phyloP scores from a whole-genome alignment of 1,139 yeast species.

The Blastobotrys proliferans region DNA sequence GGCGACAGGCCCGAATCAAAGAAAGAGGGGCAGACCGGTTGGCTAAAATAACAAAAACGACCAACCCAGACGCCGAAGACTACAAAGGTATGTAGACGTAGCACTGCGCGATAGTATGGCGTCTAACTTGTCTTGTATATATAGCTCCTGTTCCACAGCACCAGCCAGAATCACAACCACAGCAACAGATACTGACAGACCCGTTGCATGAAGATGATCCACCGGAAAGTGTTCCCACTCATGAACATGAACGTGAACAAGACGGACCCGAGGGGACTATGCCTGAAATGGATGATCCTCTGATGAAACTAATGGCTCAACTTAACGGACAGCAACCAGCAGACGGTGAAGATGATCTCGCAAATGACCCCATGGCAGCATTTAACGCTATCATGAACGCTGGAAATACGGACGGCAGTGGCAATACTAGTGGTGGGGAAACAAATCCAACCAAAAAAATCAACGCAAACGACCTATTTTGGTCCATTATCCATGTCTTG shows the following conservation, averaged over 20 bases:
- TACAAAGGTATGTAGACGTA: slow-evolving; percentile 11
- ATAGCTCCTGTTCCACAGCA: too few relatives aligned
- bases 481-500: slow-evolving; percentile 29
- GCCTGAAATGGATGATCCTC: neutral
- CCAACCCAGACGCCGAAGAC: slow-evolving; percentile 23
- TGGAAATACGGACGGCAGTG: neutral
- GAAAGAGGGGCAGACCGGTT: slow-evolving; percentile 35
- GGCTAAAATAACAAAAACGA: slow-evolving; percentile 36
- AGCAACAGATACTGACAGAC: neutral
- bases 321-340: too few relatives aligned
- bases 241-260: neutral
- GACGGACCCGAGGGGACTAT: neutral
- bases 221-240: slow-evolving; percentile 9
- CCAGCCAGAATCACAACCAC: neutral
- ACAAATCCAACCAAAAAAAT: slow-evolving; percentile 1
- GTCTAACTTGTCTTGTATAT: too few relatives aligned
- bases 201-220: slow-evolving; percentile 11
- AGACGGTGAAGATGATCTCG: too few relatives aligned
- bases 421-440: neutral
- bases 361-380: slow-evolving; percentile 6
- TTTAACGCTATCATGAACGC: slow-evolving; percentile 11
- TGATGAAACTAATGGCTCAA: too few relatives aligned
- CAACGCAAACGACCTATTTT: slow-evolving; percentile 17
- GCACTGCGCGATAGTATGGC: neutral
- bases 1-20: slow-evolving; percentile 36